These are phyloP conservation scores for Lyophyllum semitale DNA, from an alignment of 768 basidiomycete genomes.

Conservation along the genomic window DNA sequence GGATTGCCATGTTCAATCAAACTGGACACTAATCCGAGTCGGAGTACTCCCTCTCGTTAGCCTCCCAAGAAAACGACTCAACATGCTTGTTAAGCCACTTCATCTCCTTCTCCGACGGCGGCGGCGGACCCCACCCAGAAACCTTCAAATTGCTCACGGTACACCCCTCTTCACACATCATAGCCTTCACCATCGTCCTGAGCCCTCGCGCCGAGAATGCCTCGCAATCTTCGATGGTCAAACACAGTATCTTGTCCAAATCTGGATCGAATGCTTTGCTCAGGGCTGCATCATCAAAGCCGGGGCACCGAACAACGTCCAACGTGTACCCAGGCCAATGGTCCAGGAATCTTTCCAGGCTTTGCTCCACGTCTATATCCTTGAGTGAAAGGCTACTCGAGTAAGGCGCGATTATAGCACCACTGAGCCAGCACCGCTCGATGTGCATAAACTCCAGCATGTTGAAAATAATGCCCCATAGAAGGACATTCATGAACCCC, in stretches of 20 bases:
- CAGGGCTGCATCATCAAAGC: background rate
- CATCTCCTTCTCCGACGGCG: background rate
- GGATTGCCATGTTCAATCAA: too few relatives aligned
- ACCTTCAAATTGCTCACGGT: background rate
- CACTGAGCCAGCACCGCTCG: background rate
- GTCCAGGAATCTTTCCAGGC: background rate
- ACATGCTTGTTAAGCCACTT: background rate
- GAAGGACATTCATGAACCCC: background rate
- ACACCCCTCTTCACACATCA: background rate
- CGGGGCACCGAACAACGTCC: background rate
- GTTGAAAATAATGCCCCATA: background rate
- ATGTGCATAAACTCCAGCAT: background rate
- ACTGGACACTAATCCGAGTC: too few relatives aligned
- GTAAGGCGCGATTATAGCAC: background rate
- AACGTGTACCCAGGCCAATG: background rate
- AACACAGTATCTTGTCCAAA: background rate
- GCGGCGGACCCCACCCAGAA: background rate
- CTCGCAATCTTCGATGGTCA: background rate
- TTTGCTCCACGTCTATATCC: background rate
- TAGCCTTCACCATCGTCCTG: background rate
- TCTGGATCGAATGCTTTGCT: background rate
- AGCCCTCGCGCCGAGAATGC: background rate
- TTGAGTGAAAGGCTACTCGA: background rate
- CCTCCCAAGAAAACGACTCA: background rate
- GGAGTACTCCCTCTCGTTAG: constrained; percentile 36